phyloP scores from a whole-genome alignment of 257 asterid genomes.

The Nyctanthes arbortristis region DNA sequence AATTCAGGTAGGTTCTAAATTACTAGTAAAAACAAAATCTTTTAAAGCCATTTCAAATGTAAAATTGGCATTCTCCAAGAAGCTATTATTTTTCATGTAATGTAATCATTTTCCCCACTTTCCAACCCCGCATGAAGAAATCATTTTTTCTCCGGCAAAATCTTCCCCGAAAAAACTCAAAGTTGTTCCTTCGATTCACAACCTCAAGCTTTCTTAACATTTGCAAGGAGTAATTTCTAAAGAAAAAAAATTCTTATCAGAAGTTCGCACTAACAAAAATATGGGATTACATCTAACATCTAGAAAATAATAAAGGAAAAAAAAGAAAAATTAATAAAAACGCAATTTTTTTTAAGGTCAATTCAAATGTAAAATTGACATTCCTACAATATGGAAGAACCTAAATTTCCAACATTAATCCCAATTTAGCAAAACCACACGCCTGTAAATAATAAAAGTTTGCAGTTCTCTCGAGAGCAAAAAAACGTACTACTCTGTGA shows the following conservation, averaged over 20 bases:
- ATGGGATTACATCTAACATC: background rate
- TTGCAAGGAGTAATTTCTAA: background rate
- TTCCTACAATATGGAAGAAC: background rate
- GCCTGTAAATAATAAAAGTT: background rate
- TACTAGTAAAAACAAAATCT: too few relatives aligned
- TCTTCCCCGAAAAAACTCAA: background rate
- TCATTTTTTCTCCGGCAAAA: too few relatives aligned
- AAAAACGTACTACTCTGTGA: slow-evolving; percentile 37
- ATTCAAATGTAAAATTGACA: background rate
- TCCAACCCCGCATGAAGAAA: too few relatives aligned
- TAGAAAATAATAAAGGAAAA: too few relatives aligned
- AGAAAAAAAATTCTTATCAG: background rate
- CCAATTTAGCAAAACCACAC: background rate
- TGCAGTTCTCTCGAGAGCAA: background rate
- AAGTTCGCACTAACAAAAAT: too few relatives aligned
- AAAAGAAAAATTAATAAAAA: too few relatives aligned
- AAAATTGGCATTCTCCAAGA: background rate
- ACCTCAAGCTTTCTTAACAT: background rate
- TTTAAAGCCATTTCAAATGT: background rate
- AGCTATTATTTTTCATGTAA: too few relatives aligned
- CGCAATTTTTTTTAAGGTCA: background rate
- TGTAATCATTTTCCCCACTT: too few relatives aligned
- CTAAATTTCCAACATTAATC: background rate
- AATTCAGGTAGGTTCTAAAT: background rate
- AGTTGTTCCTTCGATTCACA: background rate